Evolutionary conservation across 345 rosid species (phyloP).

Genomic region (Abelmoschus esculentus): DNA sequence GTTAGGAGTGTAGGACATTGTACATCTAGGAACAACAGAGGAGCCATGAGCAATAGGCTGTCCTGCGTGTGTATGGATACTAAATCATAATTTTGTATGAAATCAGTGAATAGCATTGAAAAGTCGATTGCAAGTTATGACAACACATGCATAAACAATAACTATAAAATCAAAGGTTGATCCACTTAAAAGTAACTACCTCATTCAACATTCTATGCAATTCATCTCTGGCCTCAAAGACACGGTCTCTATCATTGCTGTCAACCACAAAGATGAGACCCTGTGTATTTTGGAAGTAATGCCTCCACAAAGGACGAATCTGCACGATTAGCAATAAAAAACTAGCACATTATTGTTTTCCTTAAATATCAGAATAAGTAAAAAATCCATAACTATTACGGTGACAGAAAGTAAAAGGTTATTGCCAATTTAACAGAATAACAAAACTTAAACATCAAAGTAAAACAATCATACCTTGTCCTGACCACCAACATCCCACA

Average conservation of each 20-base stretch:
- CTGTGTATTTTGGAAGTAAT: constrained; percentile 79
- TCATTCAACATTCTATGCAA: constrained; percentile 87
- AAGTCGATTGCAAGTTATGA: background rate
- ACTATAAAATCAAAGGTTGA: background rate
- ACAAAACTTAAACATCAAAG: background rate
- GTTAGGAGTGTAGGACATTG: background rate
- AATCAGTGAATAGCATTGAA: background rate
- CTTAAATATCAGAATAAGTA: background rate
- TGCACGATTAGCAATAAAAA: constrained; percentile 13
- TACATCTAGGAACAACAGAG: background rate
- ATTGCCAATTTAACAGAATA: background rate
- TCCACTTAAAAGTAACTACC: constrained; percentile 22
- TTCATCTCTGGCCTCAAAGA: constrained; percentile 81
- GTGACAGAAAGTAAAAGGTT: background rate
- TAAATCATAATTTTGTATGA: background rate
- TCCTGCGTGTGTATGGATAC: background rate
- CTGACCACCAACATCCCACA: constrained; percentile 95
- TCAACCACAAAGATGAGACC: constrained; percentile 86
- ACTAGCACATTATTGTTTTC: background rate
- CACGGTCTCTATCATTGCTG: constrained; percentile 77
- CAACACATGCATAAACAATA: background rate
- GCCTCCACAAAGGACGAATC: constrained; percentile 92
- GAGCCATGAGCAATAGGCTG: background rate
- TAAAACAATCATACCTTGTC: constrained; percentile 47
- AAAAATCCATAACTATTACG: background rate